Evolutionary conservation across 768 basidiomycete genomes (phyloP), one percentile per base, ranked within the genome.

Genomic region (Pulveroboletus ravenelii): DNA sequence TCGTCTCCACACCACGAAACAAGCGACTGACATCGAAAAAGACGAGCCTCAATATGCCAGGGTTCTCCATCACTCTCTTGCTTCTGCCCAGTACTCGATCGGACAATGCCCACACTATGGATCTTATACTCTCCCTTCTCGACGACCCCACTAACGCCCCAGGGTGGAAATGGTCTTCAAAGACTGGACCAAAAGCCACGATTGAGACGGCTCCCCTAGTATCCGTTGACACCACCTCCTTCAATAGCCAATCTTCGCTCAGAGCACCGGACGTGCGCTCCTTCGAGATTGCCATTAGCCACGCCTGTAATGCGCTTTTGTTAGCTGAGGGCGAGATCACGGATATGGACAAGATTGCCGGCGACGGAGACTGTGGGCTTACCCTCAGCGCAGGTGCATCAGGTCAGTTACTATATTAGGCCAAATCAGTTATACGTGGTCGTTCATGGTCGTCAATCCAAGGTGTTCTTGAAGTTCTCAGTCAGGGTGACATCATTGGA

Each of bases 31-130:
- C 30, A 14, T 31, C 27, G 52, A 41, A 8, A 59, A 32, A 86
- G 91, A 93, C 90, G 20, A 89, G 87, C 50, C 77, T 95, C 56
- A 93, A 92, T 68, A 93, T 93, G 89, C 89, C 91, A 29, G 93
- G 93, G 3, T 89, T 94, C 66, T 93, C 90, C 14, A 72, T 95
- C 52, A 88, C 90, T 1, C 75, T 93, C 15, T 74, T 93, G 14
- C 78, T 90, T 9, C 79, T 95, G 10, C 88, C 93, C 0, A 62
- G 70, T 29, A 43, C 69, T 40, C 54, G 70, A 36, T 75, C 77
- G 23, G 48, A 67, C 1, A 61, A 65, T 34, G 68, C 72, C 1
- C 73, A 78, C 7, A 60, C 70, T 6, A 49, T 68, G 3, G 65
- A 72, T 37, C 49, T 75, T 2, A 62, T 92, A 43, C 74, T 91